Conservation (phyloP, 2,329 filamentous ascomycete genomes). For the Clarireedia monteithiana region DNA sequence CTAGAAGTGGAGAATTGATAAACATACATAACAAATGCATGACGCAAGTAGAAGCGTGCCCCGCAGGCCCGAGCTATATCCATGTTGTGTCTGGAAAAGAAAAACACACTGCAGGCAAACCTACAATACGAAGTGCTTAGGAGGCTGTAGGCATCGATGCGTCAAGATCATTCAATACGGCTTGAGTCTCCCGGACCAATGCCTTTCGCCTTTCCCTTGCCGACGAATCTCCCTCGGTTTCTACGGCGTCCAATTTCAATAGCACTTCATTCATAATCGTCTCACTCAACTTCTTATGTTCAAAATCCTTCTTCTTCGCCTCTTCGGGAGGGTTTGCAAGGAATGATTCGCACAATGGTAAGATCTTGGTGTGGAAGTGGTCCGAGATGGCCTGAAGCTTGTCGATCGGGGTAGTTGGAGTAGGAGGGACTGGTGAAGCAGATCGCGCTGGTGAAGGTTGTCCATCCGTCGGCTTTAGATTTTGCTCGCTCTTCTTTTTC, state of each 20-base stretch:
- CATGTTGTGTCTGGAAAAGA: neutral
- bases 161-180: constrained; percentile 58
- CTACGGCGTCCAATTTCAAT: constrained; percentile 69
- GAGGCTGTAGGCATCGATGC: constrained; percentile 7
- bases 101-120: too few species aligned
- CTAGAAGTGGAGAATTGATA: neutral
- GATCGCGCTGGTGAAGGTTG: constrained; percentile 23
- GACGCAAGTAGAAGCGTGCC: neutral
- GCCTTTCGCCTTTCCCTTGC: constrained; percentile 61
- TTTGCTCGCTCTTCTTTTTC: constrained; percentile 26
- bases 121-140: neutral
- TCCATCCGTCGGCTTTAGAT: constrained; percentile 24
- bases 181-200: constrained; percentile 64
- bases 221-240: constrained; percentile 61
- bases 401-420: constrained; percentile 41
- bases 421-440: constrained; percentile 25
- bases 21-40: constrained; percentile 3
- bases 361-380: constrained; percentile 55
- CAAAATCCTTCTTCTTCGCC: constrained; percentile 59
- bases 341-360: constrained; percentile 59
- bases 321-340: constrained; percentile 55
- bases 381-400: constrained; percentile 59
- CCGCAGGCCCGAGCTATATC: neutral
- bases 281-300: constrained; percentile 69
- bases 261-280: constrained; percentile 69